phyloP scores from a whole-genome alignment of 225 moss, liverwort and hornwort genomes.

The Bryoerythrophyllum caledonicum region DNA sequence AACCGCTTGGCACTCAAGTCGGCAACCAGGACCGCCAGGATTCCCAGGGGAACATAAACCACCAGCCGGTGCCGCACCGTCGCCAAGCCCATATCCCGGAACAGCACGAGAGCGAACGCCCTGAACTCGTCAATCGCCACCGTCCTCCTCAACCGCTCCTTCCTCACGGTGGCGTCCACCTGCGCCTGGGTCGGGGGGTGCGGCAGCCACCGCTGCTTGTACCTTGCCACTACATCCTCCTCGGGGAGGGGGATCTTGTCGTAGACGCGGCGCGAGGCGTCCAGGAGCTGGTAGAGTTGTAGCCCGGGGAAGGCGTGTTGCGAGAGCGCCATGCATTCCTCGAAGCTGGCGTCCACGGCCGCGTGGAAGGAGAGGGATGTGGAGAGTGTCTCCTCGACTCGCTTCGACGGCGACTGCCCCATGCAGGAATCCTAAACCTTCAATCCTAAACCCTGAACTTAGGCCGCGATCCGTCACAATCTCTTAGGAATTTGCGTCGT shows the following conservation, averaged over 20 bases:
- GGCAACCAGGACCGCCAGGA: constrained; percentile 57
- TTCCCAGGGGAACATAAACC: constrained; percentile 64
- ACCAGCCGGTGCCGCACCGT: constrained; percentile 71
- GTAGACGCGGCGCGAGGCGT: constrained; percentile 63
- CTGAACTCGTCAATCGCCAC: constrained; percentile 63
- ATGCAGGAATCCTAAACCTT: constrained; percentile 22
- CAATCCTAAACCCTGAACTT: no score
- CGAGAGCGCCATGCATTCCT: constrained; percentile 72
- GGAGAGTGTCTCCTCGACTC: constrained; percentile 67
- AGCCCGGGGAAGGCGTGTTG: constrained; percentile 71
- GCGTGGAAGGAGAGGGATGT: constrained; percentile 59
- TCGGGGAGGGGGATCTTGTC: constrained; percentile 52
- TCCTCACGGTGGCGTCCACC: constrained; percentile 64
- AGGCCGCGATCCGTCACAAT: no score
- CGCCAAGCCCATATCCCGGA: constrained; percentile 71
- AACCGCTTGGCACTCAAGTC: constrained; percentile 55
- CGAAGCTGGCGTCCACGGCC: constrained; percentile 74
- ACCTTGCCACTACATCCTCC: constrained; percentile 45
- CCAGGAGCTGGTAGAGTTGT: constrained; percentile 71
- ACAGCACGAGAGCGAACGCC: constrained; percentile 61
- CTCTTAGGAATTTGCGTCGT: no score
- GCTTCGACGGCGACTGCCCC: constrained; percentile 79
- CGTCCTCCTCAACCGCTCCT: constrained; percentile 52
- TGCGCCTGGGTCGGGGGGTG: constrained; percentile 64
- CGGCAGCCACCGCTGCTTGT: constrained; percentile 70